Conservation (phyloP, 2,329 filamentous ascomycete species). For the Sarocladiaceae sp. region DNA sequence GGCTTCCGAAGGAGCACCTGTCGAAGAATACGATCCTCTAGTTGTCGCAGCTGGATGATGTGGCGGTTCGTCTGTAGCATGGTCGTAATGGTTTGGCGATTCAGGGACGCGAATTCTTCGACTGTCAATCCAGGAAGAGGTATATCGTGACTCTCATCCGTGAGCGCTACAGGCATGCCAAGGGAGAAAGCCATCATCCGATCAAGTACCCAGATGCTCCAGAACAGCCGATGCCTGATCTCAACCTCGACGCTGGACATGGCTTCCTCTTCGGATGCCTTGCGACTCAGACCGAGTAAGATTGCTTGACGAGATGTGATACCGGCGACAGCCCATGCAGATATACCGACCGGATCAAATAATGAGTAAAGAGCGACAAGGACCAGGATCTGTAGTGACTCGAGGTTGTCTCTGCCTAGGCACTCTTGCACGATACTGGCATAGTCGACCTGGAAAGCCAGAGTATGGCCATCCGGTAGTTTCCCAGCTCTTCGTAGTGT, state of each 20-base stretch:
- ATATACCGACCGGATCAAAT: conserved; percentile 35
- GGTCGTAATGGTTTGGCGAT: conserved; percentile 31
- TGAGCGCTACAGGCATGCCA: conserved; percentile 34
- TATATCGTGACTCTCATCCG: conserved; percentile 33
- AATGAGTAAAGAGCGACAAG: conserved; percentile 38
- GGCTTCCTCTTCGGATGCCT: conserved; percentile 21
- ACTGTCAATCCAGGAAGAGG: conserved; percentile 39
- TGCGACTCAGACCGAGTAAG: conserved; percentile 31
- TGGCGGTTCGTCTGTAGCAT: conserved; percentile 40
- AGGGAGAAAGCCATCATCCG: conserved; percentile 39
- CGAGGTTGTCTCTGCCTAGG: conserved; percentile 27
- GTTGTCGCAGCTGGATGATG: conserved; percentile 38
- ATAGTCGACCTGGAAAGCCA: conserved; percentile 35
- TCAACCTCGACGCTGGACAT: conserved; percentile 23
- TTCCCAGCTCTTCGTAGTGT: conserved; percentile 39
- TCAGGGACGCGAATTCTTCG: conserved; percentile 38
- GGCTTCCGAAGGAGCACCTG: conserved; percentile 29
- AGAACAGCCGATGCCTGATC: conserved; percentile 35
- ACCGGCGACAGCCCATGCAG: conserved; percentile 35
- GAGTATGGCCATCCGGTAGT: conserved; percentile 26
- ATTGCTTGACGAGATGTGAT: conserved; percentile 35
- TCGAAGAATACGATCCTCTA: conserved; percentile 34
- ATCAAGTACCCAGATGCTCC: conserved; percentile 41
- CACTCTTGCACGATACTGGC: conserved; percentile 37
- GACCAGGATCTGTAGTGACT: conserved; percentile 36